Percentiles rank a stretch among this genome's conserved stretches.
These are phyloP conservation scores for Boletus fagicola DNA, from an alignment of 768 basidiomycete genomes.

Conservation along the genomic window DNA sequence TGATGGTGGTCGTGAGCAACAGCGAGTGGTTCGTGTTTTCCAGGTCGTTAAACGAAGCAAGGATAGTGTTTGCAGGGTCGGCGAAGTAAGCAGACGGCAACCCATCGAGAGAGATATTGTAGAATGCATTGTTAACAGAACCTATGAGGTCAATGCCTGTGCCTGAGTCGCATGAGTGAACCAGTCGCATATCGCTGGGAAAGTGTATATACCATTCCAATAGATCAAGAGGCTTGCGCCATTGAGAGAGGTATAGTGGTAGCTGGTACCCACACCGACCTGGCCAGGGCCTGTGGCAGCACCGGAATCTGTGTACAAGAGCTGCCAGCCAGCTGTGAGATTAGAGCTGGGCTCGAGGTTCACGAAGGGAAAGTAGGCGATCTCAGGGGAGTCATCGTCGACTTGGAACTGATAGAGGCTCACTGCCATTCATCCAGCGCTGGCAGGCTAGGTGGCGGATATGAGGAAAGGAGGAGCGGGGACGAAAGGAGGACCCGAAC, in stretches of 20 bases:
- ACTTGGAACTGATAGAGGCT: slow-evolving; percentile 41
- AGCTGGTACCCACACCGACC: slow-evolving; percentile 53
- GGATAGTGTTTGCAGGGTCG: slow-evolving; percentile 36
- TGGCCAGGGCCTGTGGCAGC: slow-evolving; percentile 42
- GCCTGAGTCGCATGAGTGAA: slow-evolving; percentile 40
- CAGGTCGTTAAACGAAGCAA: slow-evolving; percentile 51
- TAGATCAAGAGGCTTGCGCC: slow-evolving; percentile 53
- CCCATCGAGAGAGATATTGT: slow-evolving; percentile 55
- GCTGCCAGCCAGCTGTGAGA: slow-evolving; percentile 63
- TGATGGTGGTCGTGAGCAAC: slow-evolving; percentile 48
- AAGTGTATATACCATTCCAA: slow-evolving; percentile 57
- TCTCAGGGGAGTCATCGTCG: slow-evolving; percentile 64
- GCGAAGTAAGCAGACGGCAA: slow-evolving; percentile 24
- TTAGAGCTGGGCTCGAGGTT: slow-evolving; percentile 53
- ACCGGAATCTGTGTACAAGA: slow-evolving; percentile 53
- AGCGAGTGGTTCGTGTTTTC: slow-evolving; percentile 52
- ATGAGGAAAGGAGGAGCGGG: slow-evolving; percentile 11
- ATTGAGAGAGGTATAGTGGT: slow-evolving; percentile 60
- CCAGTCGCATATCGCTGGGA: background rate
- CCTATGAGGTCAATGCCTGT: slow-evolving; percentile 64
- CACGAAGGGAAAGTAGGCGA: slow-evolving; percentile 58
- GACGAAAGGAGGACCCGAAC: slow-evolving; percentile 1
- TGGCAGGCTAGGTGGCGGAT: slow-evolving; percentile 4
- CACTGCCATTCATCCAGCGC: slow-evolving; percentile 36
- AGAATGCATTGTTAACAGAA: slow-evolving; percentile 43